Evolutionary conservation across 768 basidiomycete genomes (phyloP), one percentile per base, ranked within the genome.

Genomic region (Termitomyces titanicus): DNA sequence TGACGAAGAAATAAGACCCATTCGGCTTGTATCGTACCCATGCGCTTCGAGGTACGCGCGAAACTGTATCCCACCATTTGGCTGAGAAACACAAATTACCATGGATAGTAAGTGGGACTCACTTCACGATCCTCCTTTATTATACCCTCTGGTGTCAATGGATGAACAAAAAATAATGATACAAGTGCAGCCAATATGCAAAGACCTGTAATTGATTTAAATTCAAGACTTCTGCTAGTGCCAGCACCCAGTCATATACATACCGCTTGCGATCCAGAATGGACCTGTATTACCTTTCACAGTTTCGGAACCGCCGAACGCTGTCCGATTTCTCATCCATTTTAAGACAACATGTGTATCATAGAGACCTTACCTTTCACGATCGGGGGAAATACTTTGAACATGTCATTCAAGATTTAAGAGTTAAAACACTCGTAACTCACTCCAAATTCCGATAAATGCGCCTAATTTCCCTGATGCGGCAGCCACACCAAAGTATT

Each of bases 401-500:
- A 25, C 39, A 3, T n/a, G 15, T 40, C 18, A 33, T 40, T 17
- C 0, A 25, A 9, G 10, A 37, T 10, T 39, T 1, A n/a, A 1
- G 1, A 29, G 10, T 20, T 5, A 39, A 20, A 39, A 11, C 18
- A 3, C 39, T 39, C 18, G n/a, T n/a, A 15, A 66, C 84, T 18
- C 67, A 86, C 86, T 79, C 84, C 85, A 91, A 38, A 85, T 90
- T 29, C 90, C 90, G 42, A 83, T 77, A 66, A 92, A 89, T 7
- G 90, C 91, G 17, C 91, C 91, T 38, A 91, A 58, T 70, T 93
- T 93, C 37, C 91, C 94, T 43, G 87, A 62, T 57, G 92, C 92
- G 37, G 94, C 92, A 5, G 91, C 93, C 24, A 83, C 59, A 22
- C 92, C 92, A 64, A 94, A 94, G 67, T 84, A 88, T 50, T 92